These are phyloP conservation scores for Allium fistulosum DNA, from an alignment of 106 monocot species.

Conservation along the genomic window DNA sequence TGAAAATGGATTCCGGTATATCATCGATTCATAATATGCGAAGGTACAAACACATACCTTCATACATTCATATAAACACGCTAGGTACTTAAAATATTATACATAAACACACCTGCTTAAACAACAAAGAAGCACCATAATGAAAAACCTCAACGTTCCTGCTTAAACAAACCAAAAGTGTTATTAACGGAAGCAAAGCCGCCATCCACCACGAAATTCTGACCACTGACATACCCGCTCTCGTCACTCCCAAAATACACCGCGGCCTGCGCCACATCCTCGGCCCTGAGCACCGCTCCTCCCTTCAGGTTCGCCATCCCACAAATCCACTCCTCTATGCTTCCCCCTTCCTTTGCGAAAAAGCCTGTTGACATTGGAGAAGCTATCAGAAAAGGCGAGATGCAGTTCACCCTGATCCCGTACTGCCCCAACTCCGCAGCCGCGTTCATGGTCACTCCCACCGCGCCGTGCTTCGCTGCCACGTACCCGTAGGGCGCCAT, in stretches of 20 bases:
- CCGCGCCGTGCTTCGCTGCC: constrained; percentile 17
- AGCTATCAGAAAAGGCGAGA: constrained; percentile 10
- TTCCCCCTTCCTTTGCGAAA: not conserved
- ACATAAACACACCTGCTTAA: too few relatives aligned
- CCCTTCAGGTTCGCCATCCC: constrained; percentile 45
- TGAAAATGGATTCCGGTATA: too few relatives aligned
- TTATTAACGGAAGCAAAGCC: constrained; percentile 35
- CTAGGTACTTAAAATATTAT: too few relatives aligned
- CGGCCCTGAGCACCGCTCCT: constrained; percentile 26
- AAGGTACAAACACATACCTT: too few relatives aligned
- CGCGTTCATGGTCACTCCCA: constrained; percentile 23
- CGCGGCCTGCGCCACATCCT: constrained; percentile 7
- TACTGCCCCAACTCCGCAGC: constrained; percentile 34
- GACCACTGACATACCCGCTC: constrained; percentile 60
- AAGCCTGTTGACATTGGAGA: not conserved
- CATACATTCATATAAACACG: too few relatives aligned
- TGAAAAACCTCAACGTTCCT: not conserved
- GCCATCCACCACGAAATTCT: constrained; percentile 76
- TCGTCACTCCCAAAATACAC: constrained; percentile 64
- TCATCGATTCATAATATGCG: too few relatives aligned
- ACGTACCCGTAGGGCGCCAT: constrained; percentile 17
- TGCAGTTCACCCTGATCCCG: constrained; percentile 33
- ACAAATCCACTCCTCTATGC: constrained; percentile 32
- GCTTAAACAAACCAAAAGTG: constrained; percentile 10
- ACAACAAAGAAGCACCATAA: too few relatives aligned